Base-by-base conservation (phyloP, 2,329 filamentous ascomycete genomes). In the Aspergillus transmontanensis region DNA sequence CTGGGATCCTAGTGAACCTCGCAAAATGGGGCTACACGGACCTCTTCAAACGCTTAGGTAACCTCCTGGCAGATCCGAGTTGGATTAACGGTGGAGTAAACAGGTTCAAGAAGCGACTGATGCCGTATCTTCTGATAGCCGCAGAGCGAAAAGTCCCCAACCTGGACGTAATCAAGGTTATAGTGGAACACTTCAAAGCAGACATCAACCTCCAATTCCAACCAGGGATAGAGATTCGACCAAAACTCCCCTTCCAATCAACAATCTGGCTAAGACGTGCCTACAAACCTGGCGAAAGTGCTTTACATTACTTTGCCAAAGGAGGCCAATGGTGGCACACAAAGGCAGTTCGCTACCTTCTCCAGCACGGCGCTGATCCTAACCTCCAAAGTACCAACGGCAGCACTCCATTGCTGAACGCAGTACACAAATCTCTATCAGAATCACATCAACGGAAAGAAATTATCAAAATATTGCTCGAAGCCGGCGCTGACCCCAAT, bases 321-420 rank as follows among this genome's bases (percentile, higher is more conserved):
- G 68, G 68, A 11, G 63, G 57, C 1, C 66, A 69, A 26, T 69
- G 68, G 68, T 70, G 68, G 67, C 53, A 69, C 32, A 41, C 58
- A n/a, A 53, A 28, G 14, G 68, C 68, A 6, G 62, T 69, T 30
- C 48, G 41, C 28, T 69, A 68, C 39, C 62, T 67, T 5, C n/a
- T 68, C 2, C 46, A 68, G 30, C 62, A 67, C n/a, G 67, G 67
- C 3, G 66, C 66, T 5, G 64, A 69, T 26, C 64, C 66, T n/a
- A 64, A 66, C 6, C 50, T 63, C 36, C 60, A 56, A 12, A 62
- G 64, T 30, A 21, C 36, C 21, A 43, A 59, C 6, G 61, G 64
- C 28, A 36, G 46, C 11, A 58, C 56, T 2, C 43, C 56, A n/a
- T 45, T 58, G 46, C 34, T 28, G 34, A 21, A 50, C n/a, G 43